These are phyloP conservation scores for Candida sp. DNA, from an alignment of 1,139 yeast species.

Conservation along the genomic window DNA sequence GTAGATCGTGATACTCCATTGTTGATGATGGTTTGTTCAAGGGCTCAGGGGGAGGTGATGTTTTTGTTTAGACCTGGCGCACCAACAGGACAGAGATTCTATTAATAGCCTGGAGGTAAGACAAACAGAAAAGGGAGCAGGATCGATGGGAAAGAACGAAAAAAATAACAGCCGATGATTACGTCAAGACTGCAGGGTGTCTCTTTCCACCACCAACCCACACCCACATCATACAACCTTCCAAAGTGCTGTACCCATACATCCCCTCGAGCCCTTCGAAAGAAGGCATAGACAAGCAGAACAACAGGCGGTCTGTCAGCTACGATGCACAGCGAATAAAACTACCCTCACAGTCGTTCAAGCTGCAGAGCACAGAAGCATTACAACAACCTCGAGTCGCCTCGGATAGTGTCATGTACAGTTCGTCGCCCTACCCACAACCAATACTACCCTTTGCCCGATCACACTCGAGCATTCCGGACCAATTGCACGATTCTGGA, in stretches of 20 bases:
- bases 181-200: too few species aligned
- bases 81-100: too few species aligned
- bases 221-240: background rate
- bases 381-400: constrained; percentile 15
- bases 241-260: constrained; percentile 11
- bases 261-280: constrained; percentile 6
- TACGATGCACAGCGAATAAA: constrained; percentile 34
- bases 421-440: constrained; percentile 5
- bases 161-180: too few species aligned
- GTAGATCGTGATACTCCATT: constrained; percentile 17
- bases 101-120: too few species aligned
- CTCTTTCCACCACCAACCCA: too few species aligned
- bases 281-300: constrained; percentile 2
- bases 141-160: too few species aligned
- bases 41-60: background rate
- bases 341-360: constrained; percentile 11
- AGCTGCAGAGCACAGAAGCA: constrained; percentile 5
- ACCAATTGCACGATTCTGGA: background rate
- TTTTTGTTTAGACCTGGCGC: background rate
- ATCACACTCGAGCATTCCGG: constrained; percentile 3
- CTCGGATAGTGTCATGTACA: constrained; percentile 21
- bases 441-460: constrained; percentile 4
- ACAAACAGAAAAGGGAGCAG: too few species aligned
- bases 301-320: constrained; percentile 31
- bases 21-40: background rate